Evolutionary conservation across 2,329 filamentous ascomycete species (phyloP).

Genomic region (Aspergillus novofumigatus): DNA sequence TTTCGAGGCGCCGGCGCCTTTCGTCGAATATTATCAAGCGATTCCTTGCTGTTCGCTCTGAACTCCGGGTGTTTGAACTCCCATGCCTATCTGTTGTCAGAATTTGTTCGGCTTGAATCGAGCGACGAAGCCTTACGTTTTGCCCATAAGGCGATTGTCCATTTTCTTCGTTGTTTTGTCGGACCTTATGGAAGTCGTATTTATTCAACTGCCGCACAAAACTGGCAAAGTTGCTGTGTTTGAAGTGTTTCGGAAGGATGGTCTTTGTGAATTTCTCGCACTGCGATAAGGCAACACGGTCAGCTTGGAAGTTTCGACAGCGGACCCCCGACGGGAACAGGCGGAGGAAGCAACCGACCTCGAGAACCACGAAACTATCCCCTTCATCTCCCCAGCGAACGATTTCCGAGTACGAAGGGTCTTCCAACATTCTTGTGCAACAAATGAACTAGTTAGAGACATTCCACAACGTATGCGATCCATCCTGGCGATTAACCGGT

Average conservation of each 20-base stretch:
- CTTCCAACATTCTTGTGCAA: constrained; percentile 79
- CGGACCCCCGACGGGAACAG: background rate
- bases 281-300: constrained; percentile 45
- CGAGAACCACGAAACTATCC: constrained; percentile 93
- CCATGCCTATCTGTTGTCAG: constrained; percentile 61
- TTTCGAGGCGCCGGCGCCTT: constrained; percentile 93
- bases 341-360: constrained; percentile 55
- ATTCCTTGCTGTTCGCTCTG: constrained; percentile 91
- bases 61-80: constrained; percentile 98
- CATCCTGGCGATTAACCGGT: constrained; percentile 2
- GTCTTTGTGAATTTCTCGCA: constrained; percentile 98
- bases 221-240: constrained; percentile 97
- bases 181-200: constrained; percentile 97
- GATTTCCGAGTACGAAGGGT: constrained; percentile 84
- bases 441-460: constrained; percentile 6
- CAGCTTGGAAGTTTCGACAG: constrained; percentile 12
- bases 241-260: constrained; percentile 96
- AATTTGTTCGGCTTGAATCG: background rate
- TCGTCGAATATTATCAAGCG: constrained; percentile 89
- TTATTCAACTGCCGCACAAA: constrained; percentile 96
- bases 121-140: constrained; percentile 51
- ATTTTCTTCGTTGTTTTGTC: constrained; percentile 82
- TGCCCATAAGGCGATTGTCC: constrained; percentile 76
- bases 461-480: background rate
- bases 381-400: constrained; percentile 94